Percentiles rank a stretch among this genome's conserved stretches.
These are phyloP conservation scores for Hortiboletus rubellus DNA, from an alignment of 1,284 basidiomycete species.

Conservation along the genomic window DNA sequence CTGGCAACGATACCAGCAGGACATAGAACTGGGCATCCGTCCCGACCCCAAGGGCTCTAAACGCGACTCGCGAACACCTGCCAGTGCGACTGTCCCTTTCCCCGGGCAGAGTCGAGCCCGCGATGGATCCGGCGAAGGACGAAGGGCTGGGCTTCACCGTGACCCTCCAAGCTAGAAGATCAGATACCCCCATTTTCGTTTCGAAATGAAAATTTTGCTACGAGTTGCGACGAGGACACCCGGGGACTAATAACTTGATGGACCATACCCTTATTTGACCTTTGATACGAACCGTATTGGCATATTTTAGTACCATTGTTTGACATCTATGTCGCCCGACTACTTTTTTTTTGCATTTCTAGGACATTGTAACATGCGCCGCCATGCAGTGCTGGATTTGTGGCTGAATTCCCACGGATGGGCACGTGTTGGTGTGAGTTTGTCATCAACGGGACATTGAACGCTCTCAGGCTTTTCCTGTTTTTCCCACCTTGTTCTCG, in stretches of 20 bases:
- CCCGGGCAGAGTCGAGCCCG: slow-evolving; percentile 37
- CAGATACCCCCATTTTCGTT: neutral
- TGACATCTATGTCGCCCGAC: neutral
- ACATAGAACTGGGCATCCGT: slow-evolving; percentile 41
- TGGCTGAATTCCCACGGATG: slow-evolving; percentile 31
- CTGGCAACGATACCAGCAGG: slow-evolving; percentile 73
- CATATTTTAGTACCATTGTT: slow-evolving; percentile 11
- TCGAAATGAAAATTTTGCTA: neutral
- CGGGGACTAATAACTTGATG: slow-evolving; percentile 23
- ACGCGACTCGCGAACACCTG: slow-evolving; percentile 38
- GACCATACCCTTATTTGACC: slow-evolving; percentile 20
- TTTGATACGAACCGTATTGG: slow-evolving; percentile 19
- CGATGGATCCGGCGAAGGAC: slow-evolving; percentile 32
- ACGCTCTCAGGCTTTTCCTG: slow-evolving; percentile 34
- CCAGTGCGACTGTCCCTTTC: slow-evolving; percentile 47
- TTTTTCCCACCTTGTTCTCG: slow-evolving; percentile 41
- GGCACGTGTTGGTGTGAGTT: slow-evolving; percentile 34
- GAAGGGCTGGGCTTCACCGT: slow-evolving; percentile 27
- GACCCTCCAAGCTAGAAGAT: slow-evolving; percentile 33
- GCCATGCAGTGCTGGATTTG: slow-evolving; percentile 16
- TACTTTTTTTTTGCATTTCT: slow-evolving; percentile 1
- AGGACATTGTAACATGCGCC: slow-evolving; percentile 18
- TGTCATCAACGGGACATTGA: slow-evolving; percentile 28
- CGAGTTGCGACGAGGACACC: slow-evolving; percentile 5
- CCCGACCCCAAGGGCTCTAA: slow-evolving; percentile 31